These are phyloP conservation scores for Colletotrichum aenigma DNA, from an alignment of 2,329 filamentous ascomycete species.

Conservation along the genomic window DNA sequence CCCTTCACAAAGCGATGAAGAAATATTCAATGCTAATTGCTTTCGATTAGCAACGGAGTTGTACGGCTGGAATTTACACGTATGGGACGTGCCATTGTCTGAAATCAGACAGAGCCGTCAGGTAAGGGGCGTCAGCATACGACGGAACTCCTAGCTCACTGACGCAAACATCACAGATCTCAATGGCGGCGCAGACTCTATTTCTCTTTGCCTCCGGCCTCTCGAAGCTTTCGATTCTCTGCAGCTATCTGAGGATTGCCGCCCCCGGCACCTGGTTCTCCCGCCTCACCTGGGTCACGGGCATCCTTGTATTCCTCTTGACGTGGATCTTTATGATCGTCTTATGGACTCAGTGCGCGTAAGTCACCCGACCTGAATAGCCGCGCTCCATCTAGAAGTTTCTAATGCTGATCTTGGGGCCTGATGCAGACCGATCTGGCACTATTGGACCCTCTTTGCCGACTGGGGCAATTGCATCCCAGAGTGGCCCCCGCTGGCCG, in stretches of 20 bases:
- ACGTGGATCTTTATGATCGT: constrained; percentile 36
- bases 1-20: fast-evolving
- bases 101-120: constrained; percentile 30
- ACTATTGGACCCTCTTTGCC: constrained; percentile 30
- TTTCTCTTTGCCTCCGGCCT: constrained; percentile 42
- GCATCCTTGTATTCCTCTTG: constrained; percentile 29
- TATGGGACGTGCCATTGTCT: constrained; percentile 36
- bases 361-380: constrained; percentile 9
- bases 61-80: constrained; percentile 42
- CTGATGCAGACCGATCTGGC: constrained; percentile 21
- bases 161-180: constrained; percentile 31
- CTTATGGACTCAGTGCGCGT: constrained; percentile 42
- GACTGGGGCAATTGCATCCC: constrained; percentile 27
- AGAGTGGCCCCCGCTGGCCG: constrained; percentile 30
- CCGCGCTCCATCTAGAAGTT: background rate
- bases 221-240: constrained; percentile 43
- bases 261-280: constrained; percentile 34
- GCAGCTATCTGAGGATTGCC: constrained; percentile 44
- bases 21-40: background rate
- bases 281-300: constrained; percentile 30
- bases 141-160: background rate
- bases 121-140: background rate
- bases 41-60: constrained; percentile 27
- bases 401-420: background rate
- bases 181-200: constrained; percentile 42